Percentiles rank a stretch among this genome's conserved stretches.
phyloP scores from a whole-genome alignment of 345 rosid species.

The Capsella bursapastoris region DNA sequence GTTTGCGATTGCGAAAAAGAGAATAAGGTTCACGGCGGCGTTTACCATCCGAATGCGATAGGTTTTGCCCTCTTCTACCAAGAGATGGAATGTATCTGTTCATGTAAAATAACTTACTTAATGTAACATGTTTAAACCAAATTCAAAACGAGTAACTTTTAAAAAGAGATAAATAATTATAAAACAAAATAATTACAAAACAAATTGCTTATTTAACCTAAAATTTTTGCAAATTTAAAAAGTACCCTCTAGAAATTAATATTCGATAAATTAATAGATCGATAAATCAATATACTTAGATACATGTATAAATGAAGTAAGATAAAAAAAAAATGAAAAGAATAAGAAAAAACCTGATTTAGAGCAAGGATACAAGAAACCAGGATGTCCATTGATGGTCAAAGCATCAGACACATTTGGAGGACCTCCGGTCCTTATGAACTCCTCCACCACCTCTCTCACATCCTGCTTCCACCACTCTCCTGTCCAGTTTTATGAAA shows the following conservation, averaged over 20 bases:
- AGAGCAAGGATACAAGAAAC: conserved; percentile 50
- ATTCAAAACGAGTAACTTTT: background rate
- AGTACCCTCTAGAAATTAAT: no score
- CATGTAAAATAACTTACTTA: background rate
- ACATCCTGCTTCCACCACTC: conserved; percentile 59
- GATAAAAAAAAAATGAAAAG: no score
- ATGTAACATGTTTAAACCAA: background rate
- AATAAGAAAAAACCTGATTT: conserved; percentile 30
- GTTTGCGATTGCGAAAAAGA: conserved; percentile 49
- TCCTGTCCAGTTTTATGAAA: conserved; percentile 23
- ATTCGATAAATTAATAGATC: no score
- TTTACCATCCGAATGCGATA: conserved; percentile 58
- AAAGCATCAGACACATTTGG: conserved; percentile 54
- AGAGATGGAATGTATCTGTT: conserved; percentile 47
- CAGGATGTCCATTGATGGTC: conserved; percentile 61
- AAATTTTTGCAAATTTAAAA: no score
- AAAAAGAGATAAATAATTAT: no score
- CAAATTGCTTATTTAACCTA: no score
- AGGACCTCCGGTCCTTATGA: conserved; percentile 36
- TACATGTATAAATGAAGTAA: no score
- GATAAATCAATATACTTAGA: no score
- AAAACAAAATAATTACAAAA: no score
- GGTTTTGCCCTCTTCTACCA: conserved; percentile 49
- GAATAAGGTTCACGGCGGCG: conserved; percentile 48
- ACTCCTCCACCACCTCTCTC: conserved; percentile 21